phyloP scores from a whole-genome alignment of 192 early-diverging fungal species.

The Rhizophagus clarus region DNA sequence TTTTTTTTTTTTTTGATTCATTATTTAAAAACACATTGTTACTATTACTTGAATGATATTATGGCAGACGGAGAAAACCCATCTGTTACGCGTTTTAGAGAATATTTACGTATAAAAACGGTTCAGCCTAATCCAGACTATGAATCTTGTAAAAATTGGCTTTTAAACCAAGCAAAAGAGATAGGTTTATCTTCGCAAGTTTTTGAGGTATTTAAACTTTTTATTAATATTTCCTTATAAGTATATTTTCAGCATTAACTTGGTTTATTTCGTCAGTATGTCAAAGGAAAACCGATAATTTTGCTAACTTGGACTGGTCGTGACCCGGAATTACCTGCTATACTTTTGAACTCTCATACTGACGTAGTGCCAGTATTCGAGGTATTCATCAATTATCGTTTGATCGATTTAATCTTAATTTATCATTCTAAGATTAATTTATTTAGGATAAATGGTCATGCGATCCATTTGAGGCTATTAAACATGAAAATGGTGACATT shows the following conservation, averaged over 20 bases:
- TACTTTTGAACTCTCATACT: constrained; percentile 85
- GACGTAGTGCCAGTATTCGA: constrained; percentile 89
- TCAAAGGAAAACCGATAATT: constrained; percentile 70
- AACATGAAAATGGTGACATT: constrained; percentile 66
- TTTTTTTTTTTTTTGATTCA: too few relatives aligned
- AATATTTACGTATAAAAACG: constrained; percentile 85
- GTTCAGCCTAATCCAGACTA: constrained; percentile 88
- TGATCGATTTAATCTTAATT: neutral
- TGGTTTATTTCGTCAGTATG: constrained; percentile 44
- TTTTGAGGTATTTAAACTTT: constrained; percentile 36
- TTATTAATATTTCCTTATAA: too few relatives aligned
- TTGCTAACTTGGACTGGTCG: constrained; percentile 71
- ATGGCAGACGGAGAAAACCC: constrained; percentile 44
- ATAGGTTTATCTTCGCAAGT: constrained; percentile 60
- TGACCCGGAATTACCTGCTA: constrained; percentile 54
- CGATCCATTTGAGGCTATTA: constrained; percentile 75
- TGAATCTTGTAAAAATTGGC: constrained; percentile 57
- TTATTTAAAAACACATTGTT: too few relatives aligned
- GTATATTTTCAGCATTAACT: too few relatives aligned
- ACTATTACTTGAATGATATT: too few relatives aligned
- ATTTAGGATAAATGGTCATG: constrained; percentile 67
- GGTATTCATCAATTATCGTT: neutral
- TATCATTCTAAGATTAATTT: neutral
- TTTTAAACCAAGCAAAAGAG: constrained; percentile 68
- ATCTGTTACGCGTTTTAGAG: constrained; percentile 70